A percentile compares a stretch with the other conserved stretches of the same genome.
These are phyloP conservation scores for Taiozyma onychis DNA, from an alignment of 1,139 yeast genomes.

Conservation along the genomic window DNA sequence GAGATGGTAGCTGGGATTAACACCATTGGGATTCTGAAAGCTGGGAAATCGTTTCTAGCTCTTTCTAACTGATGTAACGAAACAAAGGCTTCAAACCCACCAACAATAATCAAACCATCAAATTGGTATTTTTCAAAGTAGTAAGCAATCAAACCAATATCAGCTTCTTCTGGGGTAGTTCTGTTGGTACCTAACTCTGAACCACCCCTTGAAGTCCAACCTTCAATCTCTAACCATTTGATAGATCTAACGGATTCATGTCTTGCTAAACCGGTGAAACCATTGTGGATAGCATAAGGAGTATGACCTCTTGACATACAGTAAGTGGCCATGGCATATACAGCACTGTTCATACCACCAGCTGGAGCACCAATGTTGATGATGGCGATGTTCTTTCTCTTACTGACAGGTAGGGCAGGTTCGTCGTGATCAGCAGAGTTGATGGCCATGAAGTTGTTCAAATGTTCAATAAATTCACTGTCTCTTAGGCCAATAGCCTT, in stretches of 20 bases:
- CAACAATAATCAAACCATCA: conserved; percentile 84
- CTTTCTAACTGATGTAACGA: conserved; percentile 75
- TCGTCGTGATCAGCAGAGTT: conserved; percentile 64
- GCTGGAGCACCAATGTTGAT: conserved; percentile 96
- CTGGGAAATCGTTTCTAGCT: conserved; percentile 72
- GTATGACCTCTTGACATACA: conserved; percentile 88
- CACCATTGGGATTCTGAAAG: conserved; percentile 90
- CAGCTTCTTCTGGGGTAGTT: conserved; percentile 68
- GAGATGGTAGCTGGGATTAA: conserved; percentile 93
- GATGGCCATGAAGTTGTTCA: conserved; percentile 63
- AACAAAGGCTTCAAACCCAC: conserved; percentile 92
- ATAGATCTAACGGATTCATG: conserved; percentile 73
- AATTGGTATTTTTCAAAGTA: conserved; percentile 80
- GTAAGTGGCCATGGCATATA: conserved; percentile 86
- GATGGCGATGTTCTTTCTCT: conserved; percentile 62
- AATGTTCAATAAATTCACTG: conserved; percentile 77
- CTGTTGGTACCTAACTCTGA: conserved; percentile 95
- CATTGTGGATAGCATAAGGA: conserved; percentile 83
- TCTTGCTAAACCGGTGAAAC: conserved; percentile 83
- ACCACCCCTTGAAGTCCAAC: conserved; percentile 91
- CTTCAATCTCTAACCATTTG: conserved; percentile 81
- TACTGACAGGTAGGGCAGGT: conserved; percentile 42
- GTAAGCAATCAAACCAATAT: conserved; percentile 84
- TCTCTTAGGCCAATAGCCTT: conserved; percentile 86
- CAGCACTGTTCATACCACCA: conserved; percentile 91